These are phyloP conservation scores for Beverwykella pulmonaria DNA, from an alignment of 495 filamentous ascomycete species.

Conservation along the genomic window DNA sequence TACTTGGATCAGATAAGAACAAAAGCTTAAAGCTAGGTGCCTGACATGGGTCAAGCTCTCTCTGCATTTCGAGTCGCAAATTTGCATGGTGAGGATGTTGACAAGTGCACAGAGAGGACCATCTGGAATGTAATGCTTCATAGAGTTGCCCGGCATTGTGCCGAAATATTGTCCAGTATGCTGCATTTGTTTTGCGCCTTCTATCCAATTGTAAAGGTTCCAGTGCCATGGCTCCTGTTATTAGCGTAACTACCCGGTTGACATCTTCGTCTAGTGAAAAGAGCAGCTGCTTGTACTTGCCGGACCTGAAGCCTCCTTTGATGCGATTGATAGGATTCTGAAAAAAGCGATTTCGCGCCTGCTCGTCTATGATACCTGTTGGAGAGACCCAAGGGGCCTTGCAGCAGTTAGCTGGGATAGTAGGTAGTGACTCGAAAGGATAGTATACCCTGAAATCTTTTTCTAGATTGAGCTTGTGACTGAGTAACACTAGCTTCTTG, in stretches of 20 bases:
- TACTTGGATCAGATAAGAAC: constrained; percentile 28
- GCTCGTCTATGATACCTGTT: background rate
- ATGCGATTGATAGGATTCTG: constrained; percentile 34
- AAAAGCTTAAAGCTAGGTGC: constrained; percentile 31
- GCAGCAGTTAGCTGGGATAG: constrained; percentile 14
- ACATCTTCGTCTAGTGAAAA: constrained; percentile 5
- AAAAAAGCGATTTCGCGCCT: constrained; percentile 4
- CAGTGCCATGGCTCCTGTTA: constrained; percentile 18
- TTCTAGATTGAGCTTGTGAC: constrained; percentile 31
- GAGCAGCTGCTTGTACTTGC: constrained; percentile 14
- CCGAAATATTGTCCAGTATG: constrained; percentile 31
- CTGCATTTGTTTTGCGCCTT: constrained; percentile 5
- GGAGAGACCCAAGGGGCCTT: constrained; percentile 7
- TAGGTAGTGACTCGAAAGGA: background rate
- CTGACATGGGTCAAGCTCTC: background rate
- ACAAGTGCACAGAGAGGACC: constrained; percentile 34
- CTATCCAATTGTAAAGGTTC: constrained; percentile 8
- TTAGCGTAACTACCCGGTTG: background rate
- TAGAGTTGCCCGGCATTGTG: constrained; percentile 34
- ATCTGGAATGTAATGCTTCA: constrained; percentile 28
- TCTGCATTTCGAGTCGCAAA: constrained; percentile 38
- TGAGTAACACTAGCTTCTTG: constrained; percentile 19
- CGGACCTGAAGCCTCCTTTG: constrained; percentile 19
- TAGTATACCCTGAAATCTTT: background rate
- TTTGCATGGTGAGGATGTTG: constrained; percentile 34